These are phyloP conservation scores for Bonia amplexicaulis DNA, from an alignment of 176 grass and related monocot species.

Conservation along the genomic window DNA sequence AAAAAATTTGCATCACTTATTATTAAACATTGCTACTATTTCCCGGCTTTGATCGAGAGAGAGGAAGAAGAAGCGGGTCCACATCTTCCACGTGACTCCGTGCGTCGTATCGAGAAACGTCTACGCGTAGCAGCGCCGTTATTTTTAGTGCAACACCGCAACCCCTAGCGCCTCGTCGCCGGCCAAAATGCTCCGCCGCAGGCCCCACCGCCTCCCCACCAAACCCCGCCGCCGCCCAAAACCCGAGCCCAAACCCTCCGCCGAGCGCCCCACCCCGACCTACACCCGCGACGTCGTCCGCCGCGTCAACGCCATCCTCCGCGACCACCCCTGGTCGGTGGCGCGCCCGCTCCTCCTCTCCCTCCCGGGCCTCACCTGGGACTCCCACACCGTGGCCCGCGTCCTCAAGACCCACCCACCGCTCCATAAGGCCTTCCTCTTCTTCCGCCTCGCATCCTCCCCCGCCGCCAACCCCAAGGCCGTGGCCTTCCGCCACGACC, in stretches of 20 bases:
- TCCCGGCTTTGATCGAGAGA: too few relatives aligned
- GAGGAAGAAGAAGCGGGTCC: too few relatives aligned
- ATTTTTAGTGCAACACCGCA: too few relatives aligned
- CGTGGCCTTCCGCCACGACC: too few relatives aligned
- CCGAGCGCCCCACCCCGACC: neutral
- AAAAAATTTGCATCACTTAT: too few relatives aligned
- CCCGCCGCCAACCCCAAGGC: too few relatives aligned
- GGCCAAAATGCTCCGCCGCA: constrained; percentile 34
- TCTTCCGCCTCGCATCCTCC: constrained; percentile 55
- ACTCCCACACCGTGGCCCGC: constrained; percentile 69
- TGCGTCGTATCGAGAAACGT: too few relatives aligned
- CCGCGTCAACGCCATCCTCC: constrained; percentile 51
- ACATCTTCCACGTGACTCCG: too few relatives aligned
- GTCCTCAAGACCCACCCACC: constrained; percentile 83
- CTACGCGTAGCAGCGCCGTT: too few relatives aligned
- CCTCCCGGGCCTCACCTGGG: constrained; percentile 51
- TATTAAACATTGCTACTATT: too few relatives aligned
- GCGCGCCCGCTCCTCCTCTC: constrained; percentile 43
- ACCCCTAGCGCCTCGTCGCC: neutral
- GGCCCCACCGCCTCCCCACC: constrained; percentile 1
- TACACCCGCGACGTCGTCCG: constrained; percentile 58
- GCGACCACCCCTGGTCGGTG: constrained; percentile 45
- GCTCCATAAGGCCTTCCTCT: constrained; percentile 65
- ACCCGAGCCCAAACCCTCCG: neutral
- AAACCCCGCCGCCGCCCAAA: neutral